Evolutionary conservation across 1,284 basidiomycete species (phyloP), one percentile per base, ranked within the genome.

Genomic region (Gomphus sp.): DNA sequence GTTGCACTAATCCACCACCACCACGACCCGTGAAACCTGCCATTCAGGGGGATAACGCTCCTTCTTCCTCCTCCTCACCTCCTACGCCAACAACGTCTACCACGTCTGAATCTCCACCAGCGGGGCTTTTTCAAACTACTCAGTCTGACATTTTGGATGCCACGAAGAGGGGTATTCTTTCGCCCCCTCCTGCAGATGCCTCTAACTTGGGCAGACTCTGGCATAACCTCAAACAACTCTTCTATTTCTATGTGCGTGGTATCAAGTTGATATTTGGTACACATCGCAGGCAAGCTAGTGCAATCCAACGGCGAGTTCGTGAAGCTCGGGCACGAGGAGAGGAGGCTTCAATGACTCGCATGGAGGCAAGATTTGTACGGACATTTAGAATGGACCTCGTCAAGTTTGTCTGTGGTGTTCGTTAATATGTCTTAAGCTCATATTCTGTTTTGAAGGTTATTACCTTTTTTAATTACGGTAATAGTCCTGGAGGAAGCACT

Each of bases 401-500:
- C 65, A 89, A 89, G 88, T 90, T 61, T 60, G 78, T 73, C 28
- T 53, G 47, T 53, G 18, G 54, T 52, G 48, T 48, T 54, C 53
- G 36, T 56, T 54, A 39, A 12, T 18, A 47, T 45, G 39, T 55
- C 44, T 56, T 36, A 12, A 18, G 16, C 39, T 55, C 36, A 65
- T 52, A 44, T 31, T 34, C 36, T 16, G 61, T 64, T 71, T 55
- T 60, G 48, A 64, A 93, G 91, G 73, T 78, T 94, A 48, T 75
- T 92, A 1, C 89, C 92, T 0, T 94, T 94, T 73, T 67, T 91
- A 11, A 67, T 90, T 63, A 85, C 92, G 60, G 76, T 91, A 45
- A 69, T 91, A 34, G 72, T 92, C 22, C 72, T 91, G 3, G 91
- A 94, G 69, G 91, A 94, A 70, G 71, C 90, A 49, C 81, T 94